Percentiles rank a stretch among this genome's conserved stretches.
These are phyloP conservation scores for Penicillium italicum DNA, from an alignment of 2,329 filamentous ascomycete species.

Conservation along the genomic window DNA sequence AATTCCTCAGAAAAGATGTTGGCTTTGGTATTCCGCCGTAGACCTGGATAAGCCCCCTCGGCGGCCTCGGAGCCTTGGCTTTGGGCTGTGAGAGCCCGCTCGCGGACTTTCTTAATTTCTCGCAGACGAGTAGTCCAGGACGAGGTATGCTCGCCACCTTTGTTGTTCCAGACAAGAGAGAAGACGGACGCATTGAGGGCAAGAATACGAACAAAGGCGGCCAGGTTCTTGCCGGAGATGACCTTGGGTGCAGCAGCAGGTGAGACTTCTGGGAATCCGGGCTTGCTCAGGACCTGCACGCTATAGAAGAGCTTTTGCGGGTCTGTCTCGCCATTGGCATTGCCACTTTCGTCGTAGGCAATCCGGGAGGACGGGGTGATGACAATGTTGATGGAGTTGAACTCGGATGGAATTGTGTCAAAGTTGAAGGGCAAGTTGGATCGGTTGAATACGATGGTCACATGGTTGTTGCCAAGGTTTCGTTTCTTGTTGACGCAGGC, in stretches of 20 bases:
- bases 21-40: slow-evolving; percentile 38
- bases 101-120: slow-evolving; percentile 77
- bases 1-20: slow-evolving; percentile 38
- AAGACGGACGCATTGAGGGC: slow-evolving; percentile 94
- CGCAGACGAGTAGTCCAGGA: slow-evolving; percentile 84
- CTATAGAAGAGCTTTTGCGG: slow-evolving; percentile 65
- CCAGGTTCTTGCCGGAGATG: slow-evolving; percentile 75
- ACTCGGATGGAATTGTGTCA: slow-evolving; percentile 87
- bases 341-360: slow-evolving; percentile 34
- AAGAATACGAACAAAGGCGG: slow-evolving; percentile 79
- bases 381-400: slow-evolving; percentile 96
- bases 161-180: slow-evolving; percentile 76
- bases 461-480: slow-evolving; percentile 95
- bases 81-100: slow-evolving; percentile 44
- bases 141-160: slow-evolving; percentile 75
- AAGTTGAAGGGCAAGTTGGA: slow-evolving; percentile 86
- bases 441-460: slow-evolving; percentile 97
- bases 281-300: slow-evolving; percentile 83
- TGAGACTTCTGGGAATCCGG: slow-evolving; percentile 86
- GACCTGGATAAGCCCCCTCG: slow-evolving; percentile 34
- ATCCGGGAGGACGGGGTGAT: slow-evolving; percentile 69
- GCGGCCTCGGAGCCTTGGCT: slow-evolving; percentile 27
- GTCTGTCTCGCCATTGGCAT: slow-evolving; percentile 33
- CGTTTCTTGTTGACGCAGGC: slow-evolving; percentile 81
- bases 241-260: slow-evolving; percentile 87